These are phyloP conservation scores for Medicago ruthenica DNA, from an alignment of 306 rosid genomes.

Conservation along the genomic window DNA sequence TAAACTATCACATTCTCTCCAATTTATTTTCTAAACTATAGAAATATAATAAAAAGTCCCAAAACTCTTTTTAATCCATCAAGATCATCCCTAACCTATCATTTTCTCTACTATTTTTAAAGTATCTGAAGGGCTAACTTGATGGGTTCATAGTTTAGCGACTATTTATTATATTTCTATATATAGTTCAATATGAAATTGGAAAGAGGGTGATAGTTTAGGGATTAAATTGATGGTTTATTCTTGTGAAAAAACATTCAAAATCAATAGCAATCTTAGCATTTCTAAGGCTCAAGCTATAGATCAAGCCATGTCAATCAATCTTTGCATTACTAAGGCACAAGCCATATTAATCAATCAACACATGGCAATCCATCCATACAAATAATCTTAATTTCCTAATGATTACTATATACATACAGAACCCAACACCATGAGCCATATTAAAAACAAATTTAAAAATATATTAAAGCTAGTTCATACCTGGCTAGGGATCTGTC, in stretches of 20 bases:
- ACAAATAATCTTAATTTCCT: slow-evolving; percentile 24
- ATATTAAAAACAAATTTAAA: neutral
- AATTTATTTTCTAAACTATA: too few species aligned
- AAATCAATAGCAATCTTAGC: neutral
- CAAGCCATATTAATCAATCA: slow-evolving; percentile 15
- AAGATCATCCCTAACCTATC: neutral
- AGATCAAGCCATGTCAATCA: neutral
- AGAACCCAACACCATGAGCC: slow-evolving; percentile 36
- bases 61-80: neutral
- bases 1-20: too few species aligned
- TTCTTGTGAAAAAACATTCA: neutral
- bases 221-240: neutral
- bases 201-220: neutral
- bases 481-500: slow-evolving; percentile 99
- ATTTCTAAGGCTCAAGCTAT: slow-evolving; percentile 23
- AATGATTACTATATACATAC: neutral
- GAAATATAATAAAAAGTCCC: neutral
- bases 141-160: neutral
- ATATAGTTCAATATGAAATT: neutral
- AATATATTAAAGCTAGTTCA: slow-evolving; percentile 15
- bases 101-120: neutral
- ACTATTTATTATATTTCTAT: neutral
- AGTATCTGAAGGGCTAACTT: neutral
- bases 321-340: slow-evolving; percentile 12
- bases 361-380: slow-evolving; percentile 16